Conservation (phyloP, 331 rosid genomes). For the Phaseolus coccineus region DNA sequence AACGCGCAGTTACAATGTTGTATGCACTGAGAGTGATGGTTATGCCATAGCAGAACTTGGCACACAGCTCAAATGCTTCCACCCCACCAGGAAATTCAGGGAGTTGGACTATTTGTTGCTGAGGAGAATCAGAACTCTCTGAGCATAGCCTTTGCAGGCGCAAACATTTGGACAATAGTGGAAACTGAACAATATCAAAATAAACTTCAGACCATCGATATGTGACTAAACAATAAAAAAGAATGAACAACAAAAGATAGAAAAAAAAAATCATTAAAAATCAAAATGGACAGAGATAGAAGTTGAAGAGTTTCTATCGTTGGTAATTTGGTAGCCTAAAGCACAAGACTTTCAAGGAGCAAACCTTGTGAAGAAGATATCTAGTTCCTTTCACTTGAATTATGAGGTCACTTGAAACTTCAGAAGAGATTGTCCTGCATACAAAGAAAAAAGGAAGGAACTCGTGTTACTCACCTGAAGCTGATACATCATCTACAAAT, state of each 20-base stretch:
- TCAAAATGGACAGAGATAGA: not conserved
- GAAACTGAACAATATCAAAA: conserved; percentile 71
- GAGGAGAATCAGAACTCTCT: conserved; percentile 71
- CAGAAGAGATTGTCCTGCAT: conserved; percentile 90
- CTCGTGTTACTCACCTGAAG: conserved; percentile 22
- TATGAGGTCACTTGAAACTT: conserved; percentile 90
- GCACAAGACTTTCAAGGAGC: not conserved
- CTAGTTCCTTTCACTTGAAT: conserved; percentile 90
- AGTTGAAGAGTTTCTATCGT: not conserved
- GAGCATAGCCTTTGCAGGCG: conserved; percentile 79
- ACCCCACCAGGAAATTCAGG: conserved; percentile 89
- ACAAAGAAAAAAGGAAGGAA: conserved; percentile 31
- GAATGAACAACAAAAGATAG: not conserved
- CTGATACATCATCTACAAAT: conserved; percentile 4
- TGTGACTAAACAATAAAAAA: conserved; percentile 21
- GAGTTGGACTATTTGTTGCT: conserved; percentile 72
- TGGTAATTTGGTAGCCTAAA: not conserved
- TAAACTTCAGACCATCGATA: conserved; percentile 41
- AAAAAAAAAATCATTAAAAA: not conserved
- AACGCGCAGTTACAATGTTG: conserved; percentile 84
- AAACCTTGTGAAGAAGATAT: conserved; percentile 96
- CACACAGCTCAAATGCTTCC: conserved; percentile 90
- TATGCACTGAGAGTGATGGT: conserved; percentile 84
- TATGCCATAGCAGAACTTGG: conserved; percentile 94
- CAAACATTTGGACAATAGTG: conserved; percentile 84